phyloP scores from a whole-genome alignment of 495 filamentous ascomycete genomes.

The Talaromyces proteolyticus region DNA sequence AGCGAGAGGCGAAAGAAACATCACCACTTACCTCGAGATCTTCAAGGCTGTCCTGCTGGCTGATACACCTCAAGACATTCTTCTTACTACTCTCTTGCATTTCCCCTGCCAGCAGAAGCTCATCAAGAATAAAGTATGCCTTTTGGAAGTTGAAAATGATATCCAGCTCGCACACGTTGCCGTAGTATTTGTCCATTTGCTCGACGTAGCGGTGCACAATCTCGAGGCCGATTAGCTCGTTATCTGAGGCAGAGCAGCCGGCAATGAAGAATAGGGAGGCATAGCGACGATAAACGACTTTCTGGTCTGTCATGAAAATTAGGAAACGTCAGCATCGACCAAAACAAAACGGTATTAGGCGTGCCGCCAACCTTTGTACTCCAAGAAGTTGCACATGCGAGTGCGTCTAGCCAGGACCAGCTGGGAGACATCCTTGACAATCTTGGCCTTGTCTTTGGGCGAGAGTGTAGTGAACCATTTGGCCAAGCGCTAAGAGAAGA shows the following conservation, averaged over 20 bases:
- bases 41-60: conserved; percentile 89
- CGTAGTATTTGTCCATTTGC: conserved; percentile 99
- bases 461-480: conserved; percentile 99
- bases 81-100: conserved; percentile 99
- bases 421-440: conserved; percentile 98
- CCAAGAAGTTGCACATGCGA: conserved; percentile 99
- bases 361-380: conserved; percentile 93
- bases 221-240: conserved; percentile 96
- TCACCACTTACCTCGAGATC: conserved; percentile 86
- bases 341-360: background rate
- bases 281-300: conserved; percentile 98
- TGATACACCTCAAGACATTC: conserved; percentile 91
- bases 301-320: conserved; percentile 63
- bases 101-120: conserved; percentile 91
- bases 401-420: conserved; percentile 92
- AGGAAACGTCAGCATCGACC: conserved; percentile 7
- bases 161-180: conserved; percentile 98
- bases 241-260: conserved; percentile 88
- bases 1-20: background rate
- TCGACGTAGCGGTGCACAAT: conserved; percentile 98
- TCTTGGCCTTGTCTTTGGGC: conserved; percentile 98
- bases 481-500: conserved; percentile 69
- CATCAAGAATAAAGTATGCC: conserved; percentile 97
- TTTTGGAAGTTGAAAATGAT: conserved; percentile 99
- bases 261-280: conserved; percentile 99